Evolutionary conservation across 2,329 filamentous ascomycete species (phyloP), one percentile per base, ranked within the genome.

Genomic region (Gremmenia infestans): DNA sequence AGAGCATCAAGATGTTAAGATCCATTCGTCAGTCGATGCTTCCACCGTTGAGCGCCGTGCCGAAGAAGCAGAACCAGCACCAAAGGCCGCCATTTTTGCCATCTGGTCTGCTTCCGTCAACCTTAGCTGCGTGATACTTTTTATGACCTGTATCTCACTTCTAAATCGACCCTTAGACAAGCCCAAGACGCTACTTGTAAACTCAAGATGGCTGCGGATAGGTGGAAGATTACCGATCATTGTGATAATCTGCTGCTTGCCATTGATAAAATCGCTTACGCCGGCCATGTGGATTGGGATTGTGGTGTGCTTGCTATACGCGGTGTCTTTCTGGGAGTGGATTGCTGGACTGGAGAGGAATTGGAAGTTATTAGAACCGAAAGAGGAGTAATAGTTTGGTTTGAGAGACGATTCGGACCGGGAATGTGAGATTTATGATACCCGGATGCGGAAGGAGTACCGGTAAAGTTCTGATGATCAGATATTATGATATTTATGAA

Each of bases 91-190:
- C 2, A 49, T 50, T 5, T 48, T 40, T 17, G 56, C 59, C 2
- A 19, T 63, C 1, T 63, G 60, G 60, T 50, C 55, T 3, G 54
- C 60, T 19, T 63, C 58, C 17, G 28, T 52, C 23, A 54, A 58
- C 4, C 58, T 63, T n/a, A 22, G 50, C 4, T 22, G 51, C 15
- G 23, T 48, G 1, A 9, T 63, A 6, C 47, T 56, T 25, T 45
- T 8, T n/a, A 60, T 63, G 53, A 60, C 58, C 4, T 23, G 28
- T 2, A 53, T 60, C 15, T 54, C 58, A 8, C 43, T 59, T n/a
- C 45, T 60, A 2, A 60, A 63, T 43, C 53, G 56, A 3, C 35
- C 54, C 17, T 46, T 60, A 9, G 54, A 60, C 39, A 55, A 55
- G 36, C 53, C 49, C 4, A 48, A 58, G 15, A 60, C 55, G 2